Conservation (phyloP, 2,329 filamentous ascomycete genomes). For the Aspergillus ibericus region DNA sequence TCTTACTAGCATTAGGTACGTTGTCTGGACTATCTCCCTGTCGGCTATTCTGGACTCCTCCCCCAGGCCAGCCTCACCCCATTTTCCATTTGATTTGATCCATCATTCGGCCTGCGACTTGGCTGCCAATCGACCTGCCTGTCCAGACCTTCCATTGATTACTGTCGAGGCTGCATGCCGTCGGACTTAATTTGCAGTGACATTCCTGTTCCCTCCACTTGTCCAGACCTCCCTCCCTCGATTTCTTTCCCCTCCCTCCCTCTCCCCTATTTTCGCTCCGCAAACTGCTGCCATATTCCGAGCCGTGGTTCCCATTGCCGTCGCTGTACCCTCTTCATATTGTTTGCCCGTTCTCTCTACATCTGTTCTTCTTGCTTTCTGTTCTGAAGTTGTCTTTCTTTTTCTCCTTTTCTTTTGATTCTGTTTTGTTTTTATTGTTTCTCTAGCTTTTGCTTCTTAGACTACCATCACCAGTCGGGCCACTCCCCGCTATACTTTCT, state of each 20-base stretch:
- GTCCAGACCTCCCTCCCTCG: constrained; percentile 16
- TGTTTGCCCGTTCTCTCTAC: constrained; percentile 5
- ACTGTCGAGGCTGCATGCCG: constrained; percentile 15
- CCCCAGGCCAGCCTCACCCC: constrained; percentile 18
- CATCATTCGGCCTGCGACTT: constrained; percentile 18
- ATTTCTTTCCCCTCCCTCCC: constrained; percentile 10
- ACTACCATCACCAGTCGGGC: no score
- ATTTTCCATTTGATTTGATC: constrained; percentile 13
- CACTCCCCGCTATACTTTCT: not conserved
- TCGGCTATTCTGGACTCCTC: constrained; percentile 5
- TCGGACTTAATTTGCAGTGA: constrained; percentile 22
- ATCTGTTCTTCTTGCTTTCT: not conserved
- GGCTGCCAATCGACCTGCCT: constrained; percentile 10
- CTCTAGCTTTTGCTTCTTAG: not conserved
- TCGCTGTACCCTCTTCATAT: constrained; percentile 16
- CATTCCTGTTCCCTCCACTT: constrained; percentile 18
- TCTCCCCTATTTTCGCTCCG: constrained; percentile 7
- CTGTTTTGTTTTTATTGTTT: not conserved
- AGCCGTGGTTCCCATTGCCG: constrained; percentile 3
- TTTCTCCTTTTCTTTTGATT: not conserved
- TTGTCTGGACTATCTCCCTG: not conserved
- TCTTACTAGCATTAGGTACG: constrained; percentile 7
- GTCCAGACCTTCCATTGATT: constrained; percentile 16
- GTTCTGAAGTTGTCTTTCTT: no score
- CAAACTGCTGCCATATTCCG: constrained; percentile 5